Evolutionary conservation across 2,329 filamentous ascomycete species (phyloP), one percentile per base, ranked within the genome.

Genomic region (Dactylellina parvicollis): DNA sequence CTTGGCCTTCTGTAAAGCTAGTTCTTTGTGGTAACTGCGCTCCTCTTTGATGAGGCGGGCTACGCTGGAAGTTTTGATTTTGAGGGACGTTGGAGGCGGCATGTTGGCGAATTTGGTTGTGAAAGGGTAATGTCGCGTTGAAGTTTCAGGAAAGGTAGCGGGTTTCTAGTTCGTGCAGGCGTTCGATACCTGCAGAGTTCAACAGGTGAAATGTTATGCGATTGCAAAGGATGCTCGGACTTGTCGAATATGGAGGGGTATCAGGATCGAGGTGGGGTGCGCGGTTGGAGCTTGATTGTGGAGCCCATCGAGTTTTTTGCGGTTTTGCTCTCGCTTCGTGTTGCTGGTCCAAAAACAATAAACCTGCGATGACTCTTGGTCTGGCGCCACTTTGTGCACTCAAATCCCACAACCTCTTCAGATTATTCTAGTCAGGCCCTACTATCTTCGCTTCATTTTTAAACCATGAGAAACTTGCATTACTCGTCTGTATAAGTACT

Each of bases 21-120:
- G 86, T 81, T 99, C 95, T 79, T 90, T 90, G 84, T 93, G 90
- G 83, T 99, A 98, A 78, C 89, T 94, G 38, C 86, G 84, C 81
- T 97, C 92, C 81, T 99, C 95, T 82, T 96, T 97, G 76, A 96
- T 87, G 50, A 98, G 87, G 70, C 95, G 92, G 78, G 86, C 85
- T 76, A 98, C 87, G 18, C 92, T 88, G 74, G 89, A 87, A 22
- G 91, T 95, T 46, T 90, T 88, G 79, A 97, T 95, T 78, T 87
- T 82, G 80, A 97, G 87, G 77, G 89, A 86, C 0, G 89, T 88
- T 46, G 91, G 90, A 30, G 92, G 85, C 2, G 91, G 86, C 92
- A 96, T 96, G 54, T 55, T 73, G 54, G 10, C 8, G 2, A n/a
- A 20, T 42, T 24, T 44, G 26, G 38, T 7, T 32, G 8, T 4